Percentiles rank a stretch among this genome's conserved stretches.
phyloP scores from a whole-genome alignment of 495 filamentous ascomycete species.

The Cryomyces minteri region DNA sequence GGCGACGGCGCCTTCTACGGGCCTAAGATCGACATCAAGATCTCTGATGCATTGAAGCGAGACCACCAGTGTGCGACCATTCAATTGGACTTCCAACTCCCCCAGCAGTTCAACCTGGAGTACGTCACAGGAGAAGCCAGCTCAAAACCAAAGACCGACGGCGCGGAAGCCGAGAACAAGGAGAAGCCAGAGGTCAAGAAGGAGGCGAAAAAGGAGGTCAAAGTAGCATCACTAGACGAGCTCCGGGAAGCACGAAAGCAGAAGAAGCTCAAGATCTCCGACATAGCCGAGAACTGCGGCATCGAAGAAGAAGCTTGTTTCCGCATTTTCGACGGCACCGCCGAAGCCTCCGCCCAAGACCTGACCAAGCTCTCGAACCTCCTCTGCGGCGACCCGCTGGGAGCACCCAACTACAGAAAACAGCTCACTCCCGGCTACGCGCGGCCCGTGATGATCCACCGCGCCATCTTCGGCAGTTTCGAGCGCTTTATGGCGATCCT shows the following conservation, averaged over 20 bases:
- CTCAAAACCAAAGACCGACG: slow-evolving; percentile 20
- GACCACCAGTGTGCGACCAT: slow-evolving; percentile 92
- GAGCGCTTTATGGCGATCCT: slow-evolving; percentile 92
- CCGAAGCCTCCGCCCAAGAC: too few relatives aligned
- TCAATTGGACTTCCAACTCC: slow-evolving; percentile 90
- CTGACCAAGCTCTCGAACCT: too few relatives aligned
- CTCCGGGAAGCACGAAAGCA: slow-evolving; percentile 8
- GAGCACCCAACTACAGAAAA: slow-evolving; percentile 18
- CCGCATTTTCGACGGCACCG: too few relatives aligned
- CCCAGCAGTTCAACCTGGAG: slow-evolving; percentile 65
- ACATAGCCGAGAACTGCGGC: too few relatives aligned
- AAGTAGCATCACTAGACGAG: slow-evolving; percentile 5
- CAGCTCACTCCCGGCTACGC: slow-evolving; percentile 51
- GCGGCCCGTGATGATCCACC: slow-evolving; percentile 91
- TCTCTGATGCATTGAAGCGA: slow-evolving; percentile 58
- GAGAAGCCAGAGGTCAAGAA: slow-evolving; percentile 17
- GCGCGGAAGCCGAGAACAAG: slow-evolving; percentile 11
- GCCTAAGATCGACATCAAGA: slow-evolving; percentile 87
- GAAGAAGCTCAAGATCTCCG: slow-evolving; percentile 1
- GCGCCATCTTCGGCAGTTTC: slow-evolving; percentile 82
- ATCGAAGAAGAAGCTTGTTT: too few relatives aligned
- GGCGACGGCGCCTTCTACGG: slow-evolving; percentile 97
- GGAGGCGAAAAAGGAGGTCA: slow-evolving; percentile 11
- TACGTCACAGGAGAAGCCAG: slow-evolving; percentile 50
- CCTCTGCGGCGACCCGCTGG: slow-evolving; percentile 5